Percentiles rank a stretch among this genome's conserved stretches.
These are phyloP conservation scores for Phytophthora quininea DNA, from an alignment of 352 stramenopile species.

Conservation along the genomic window DNA sequence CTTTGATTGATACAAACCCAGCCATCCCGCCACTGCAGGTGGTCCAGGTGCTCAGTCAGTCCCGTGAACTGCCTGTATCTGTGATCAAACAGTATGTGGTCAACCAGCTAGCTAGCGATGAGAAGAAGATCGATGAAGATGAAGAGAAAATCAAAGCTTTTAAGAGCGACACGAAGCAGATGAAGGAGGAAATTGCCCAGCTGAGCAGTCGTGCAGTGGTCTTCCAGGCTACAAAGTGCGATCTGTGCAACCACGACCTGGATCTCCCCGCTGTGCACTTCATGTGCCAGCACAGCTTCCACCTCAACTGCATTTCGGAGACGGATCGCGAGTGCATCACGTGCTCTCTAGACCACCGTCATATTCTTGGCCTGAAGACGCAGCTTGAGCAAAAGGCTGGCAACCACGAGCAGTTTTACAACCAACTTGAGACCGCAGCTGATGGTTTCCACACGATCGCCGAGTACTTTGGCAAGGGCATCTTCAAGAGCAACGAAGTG, in stretches of 20 bases:
- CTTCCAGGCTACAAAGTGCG: conserved; percentile 92
- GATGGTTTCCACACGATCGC: conserved; percentile 91
- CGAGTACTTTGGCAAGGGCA: conserved; percentile 93
- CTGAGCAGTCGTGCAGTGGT: conserved; percentile 87
- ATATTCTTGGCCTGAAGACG: conserved; percentile 87
- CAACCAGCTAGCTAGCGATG: conserved; percentile 78
- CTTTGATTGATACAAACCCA: conserved; percentile 79
- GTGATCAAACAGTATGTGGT: conserved; percentile 89
- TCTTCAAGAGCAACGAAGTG: conserved; percentile 87
- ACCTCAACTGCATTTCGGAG: conserved; percentile 91
- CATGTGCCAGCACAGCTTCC: conserved; percentile 91
- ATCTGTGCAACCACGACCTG: conserved; percentile 89
- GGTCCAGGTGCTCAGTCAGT: conserved; percentile 86
- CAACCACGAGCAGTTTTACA: conserved; percentile 94
- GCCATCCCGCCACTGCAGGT: conserved; percentile 87
- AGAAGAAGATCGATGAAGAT: conserved; percentile 86
- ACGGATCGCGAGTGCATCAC: conserved; percentile 90
- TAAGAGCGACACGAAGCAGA: conserved; percentile 88
- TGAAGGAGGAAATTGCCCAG: conserved; percentile 89
- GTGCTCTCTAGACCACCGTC: conserved; percentile 86
- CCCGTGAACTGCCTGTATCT: conserved; percentile 77
- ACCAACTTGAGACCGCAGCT: conserved; percentile 87
- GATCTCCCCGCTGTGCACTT: conserved; percentile 93
- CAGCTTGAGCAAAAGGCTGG: conserved; percentile 87
- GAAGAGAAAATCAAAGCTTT: conserved; percentile 89